Percentiles rank a stretch among this genome's conserved stretches.
Evolutionary conservation across 805 yeast species (phyloP).

Genomic region (Yamadazyma akitaensis): DNA sequence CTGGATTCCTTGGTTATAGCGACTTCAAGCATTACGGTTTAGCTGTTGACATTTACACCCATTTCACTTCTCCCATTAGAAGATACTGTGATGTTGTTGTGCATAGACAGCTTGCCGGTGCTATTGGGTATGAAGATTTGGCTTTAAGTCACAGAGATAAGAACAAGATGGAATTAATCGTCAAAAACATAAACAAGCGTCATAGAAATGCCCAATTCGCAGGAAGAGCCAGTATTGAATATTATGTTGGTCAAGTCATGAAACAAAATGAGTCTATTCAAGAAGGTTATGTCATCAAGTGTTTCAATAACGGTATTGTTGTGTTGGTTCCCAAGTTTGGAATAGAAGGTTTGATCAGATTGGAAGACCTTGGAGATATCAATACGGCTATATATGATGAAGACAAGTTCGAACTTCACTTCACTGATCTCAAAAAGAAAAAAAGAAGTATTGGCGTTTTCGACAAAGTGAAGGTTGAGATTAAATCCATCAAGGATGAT

Average conservation of each 20-base stretch:
- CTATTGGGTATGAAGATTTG: slow-evolving; percentile 87
- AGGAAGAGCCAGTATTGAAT: slow-evolving; percentile 96
- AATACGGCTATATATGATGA: slow-evolving; percentile 69
- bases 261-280: slow-evolving; percentile 74
- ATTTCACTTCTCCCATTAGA: slow-evolving; percentile 97
- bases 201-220: slow-evolving; percentile 99
- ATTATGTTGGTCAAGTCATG: slow-evolving; percentile 97
- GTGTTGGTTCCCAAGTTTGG: slow-evolving; percentile 95
- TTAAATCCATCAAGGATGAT: slow-evolving; percentile 78
- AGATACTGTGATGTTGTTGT: slow-evolving; percentile 98
- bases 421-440: slow-evolving; percentile 46
- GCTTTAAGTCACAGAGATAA: slow-evolving; percentile 84
- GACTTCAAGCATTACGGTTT: slow-evolving; percentile 96
- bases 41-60: slow-evolving; percentile 96
- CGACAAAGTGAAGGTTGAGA: slow-evolving; percentile 81
- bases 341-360: slow-evolving; percentile 85
- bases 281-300: slow-evolving; percentile 88
- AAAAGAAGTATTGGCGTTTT: slow-evolving; percentile 63
- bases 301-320: slow-evolving; percentile 91
- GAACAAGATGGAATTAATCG: slow-evolving; percentile 81
- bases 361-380: slow-evolving; percentile 69
- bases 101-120: slow-evolving; percentile 97
- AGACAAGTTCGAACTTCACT: slow-evolving; percentile 65
- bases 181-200: slow-evolving; percentile 84
- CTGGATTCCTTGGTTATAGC: slow-evolving; percentile 84